Conservation (phyloP, 78 protist genomes). For the Bigelowiella natans region DNA sequence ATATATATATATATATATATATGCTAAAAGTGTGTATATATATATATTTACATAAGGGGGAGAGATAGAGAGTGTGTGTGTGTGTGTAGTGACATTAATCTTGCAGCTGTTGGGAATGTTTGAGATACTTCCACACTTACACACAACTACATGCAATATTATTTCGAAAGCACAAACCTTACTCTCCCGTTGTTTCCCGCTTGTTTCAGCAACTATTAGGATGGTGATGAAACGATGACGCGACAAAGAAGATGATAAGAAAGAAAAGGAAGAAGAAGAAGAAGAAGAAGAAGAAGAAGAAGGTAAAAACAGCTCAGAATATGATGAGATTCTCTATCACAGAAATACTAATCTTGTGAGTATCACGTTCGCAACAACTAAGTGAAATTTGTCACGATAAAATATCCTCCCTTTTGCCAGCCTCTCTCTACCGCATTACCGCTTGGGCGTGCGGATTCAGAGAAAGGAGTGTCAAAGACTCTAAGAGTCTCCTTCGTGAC, state of each 20-base stretch:
- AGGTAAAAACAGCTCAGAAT: not conserved
- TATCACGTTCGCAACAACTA: not conserved
- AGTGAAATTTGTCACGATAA: not conserved
- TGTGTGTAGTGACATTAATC: not conserved
- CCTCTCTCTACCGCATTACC: too few species aligned
- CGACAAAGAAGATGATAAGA: not conserved
- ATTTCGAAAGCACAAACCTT: not conserved
- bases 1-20: not conserved
- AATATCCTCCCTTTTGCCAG: not conserved
- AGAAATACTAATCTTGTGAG: too few species aligned
- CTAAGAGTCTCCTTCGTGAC: not conserved
- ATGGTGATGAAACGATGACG: too few species aligned
- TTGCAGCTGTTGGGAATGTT: too few species aligned
- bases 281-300: not conserved
- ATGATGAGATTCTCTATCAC: too few species aligned
- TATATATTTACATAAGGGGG: not conserved
- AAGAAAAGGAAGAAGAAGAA: not conserved
- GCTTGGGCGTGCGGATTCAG: not conserved
- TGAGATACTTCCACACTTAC: too few species aligned
- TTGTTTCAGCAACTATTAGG: too few species aligned
- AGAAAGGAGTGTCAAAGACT: not conserved
- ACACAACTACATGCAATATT: not conserved
- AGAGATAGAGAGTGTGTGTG: not conserved
- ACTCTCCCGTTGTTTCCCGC: too few species aligned
- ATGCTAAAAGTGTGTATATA: not conserved